phyloP scores from a whole-genome alignment of 495 filamentous ascomycete species.

The Collariella sp. region DNA sequence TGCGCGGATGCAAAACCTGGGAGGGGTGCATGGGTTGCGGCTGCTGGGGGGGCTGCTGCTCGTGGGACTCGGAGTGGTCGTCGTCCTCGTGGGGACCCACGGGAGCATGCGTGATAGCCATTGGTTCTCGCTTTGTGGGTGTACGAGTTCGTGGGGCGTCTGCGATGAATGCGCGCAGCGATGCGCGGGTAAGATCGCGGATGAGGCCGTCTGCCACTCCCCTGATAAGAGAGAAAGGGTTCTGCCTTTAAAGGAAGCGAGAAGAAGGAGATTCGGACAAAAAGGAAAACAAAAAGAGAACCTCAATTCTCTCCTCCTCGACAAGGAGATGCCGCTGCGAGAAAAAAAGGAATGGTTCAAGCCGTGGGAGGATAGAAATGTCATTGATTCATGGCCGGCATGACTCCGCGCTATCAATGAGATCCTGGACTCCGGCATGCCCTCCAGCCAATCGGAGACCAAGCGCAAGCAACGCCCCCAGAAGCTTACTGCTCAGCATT shows the following conservation, averaged over 20 bases:
- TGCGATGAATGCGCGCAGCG: background rate
- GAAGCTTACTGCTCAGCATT: background rate
- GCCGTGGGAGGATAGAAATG: background rate
- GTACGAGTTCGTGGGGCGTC: background rate
- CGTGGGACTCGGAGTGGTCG: slow-evolving; percentile 4
- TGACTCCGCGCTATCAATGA: slow-evolving; percentile 17
- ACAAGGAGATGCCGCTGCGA: background rate
- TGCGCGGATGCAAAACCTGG: slow-evolving; percentile 19
- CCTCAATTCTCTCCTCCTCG: background rate
- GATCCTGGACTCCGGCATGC: too few species aligned
- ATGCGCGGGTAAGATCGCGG: background rate
- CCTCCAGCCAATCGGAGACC: slow-evolving; percentile 23
- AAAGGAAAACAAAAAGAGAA: background rate
- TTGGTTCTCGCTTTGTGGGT: background rate
- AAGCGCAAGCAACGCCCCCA: slow-evolving; percentile 24
- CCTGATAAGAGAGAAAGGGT: background rate
- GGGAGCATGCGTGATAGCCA: slow-evolving; percentile 18
- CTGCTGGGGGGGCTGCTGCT: slow-evolving; percentile 2
- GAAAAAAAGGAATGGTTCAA: background rate
- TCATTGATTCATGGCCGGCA: slow-evolving; percentile 15
- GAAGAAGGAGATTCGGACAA: too few species aligned
- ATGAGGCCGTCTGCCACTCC: background rate
- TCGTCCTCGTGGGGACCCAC: slow-evolving; percentile 6
- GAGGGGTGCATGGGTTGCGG: slow-evolving; percentile 14
- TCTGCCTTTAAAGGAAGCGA: too few species aligned